Percentiles rank a stretch among this genome's conserved stretches.
Conservation (phyloP, 768 basidiomycete genomes). For the Hemileccinum rubropunctum region DNA sequence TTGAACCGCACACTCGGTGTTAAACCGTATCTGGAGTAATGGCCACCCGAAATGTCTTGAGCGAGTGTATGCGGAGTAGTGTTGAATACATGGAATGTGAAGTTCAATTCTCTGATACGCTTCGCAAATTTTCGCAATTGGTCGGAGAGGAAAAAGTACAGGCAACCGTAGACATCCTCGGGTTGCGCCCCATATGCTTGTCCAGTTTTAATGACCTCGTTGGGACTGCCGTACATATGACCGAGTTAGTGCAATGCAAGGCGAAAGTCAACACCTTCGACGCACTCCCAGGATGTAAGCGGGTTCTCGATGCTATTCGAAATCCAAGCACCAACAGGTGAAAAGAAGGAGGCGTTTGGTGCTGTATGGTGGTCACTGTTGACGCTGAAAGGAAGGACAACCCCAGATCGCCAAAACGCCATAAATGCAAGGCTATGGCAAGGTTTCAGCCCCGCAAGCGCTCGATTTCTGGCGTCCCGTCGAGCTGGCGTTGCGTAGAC, state of each 20-base stretch:
- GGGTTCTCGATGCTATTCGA: constrained; percentile 36
- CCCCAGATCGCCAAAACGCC: constrained; percentile 38
- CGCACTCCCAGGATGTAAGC: constrained; percentile 48
- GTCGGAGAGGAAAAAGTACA: constrained; percentile 43
- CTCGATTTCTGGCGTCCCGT: constrained; percentile 41
- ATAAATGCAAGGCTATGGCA: constrained; percentile 41
- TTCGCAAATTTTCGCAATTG: constrained; percentile 37
- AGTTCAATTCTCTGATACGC: constrained; percentile 36
- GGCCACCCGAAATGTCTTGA: constrained; percentile 31
- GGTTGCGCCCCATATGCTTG: constrained; percentile 31
- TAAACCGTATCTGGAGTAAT: constrained; percentile 21
- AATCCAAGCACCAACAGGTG: constrained; percentile 43
- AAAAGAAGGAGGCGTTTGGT: constrained; percentile 45
- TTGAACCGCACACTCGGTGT: constrained; percentile 36
- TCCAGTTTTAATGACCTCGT: constrained; percentile 38
- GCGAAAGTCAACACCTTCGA: background rate
- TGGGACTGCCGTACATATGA: constrained; percentile 29
- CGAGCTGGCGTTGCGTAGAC: constrained; percentile 33
- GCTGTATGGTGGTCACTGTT: constrained; percentile 33
- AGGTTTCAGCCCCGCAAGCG: constrained; percentile 35
- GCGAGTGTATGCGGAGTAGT: constrained; percentile 40
- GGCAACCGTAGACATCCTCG: constrained; percentile 47
- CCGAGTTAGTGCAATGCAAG: background rate
- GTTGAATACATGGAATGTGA: constrained; percentile 33
- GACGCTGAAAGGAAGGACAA: constrained; percentile 45